Evolutionary conservation across 2,329 filamentous ascomycete species (phyloP), one percentile per base, ranked within the genome.

Genomic region (Paecilomyces dactylethromorphus): DNA sequence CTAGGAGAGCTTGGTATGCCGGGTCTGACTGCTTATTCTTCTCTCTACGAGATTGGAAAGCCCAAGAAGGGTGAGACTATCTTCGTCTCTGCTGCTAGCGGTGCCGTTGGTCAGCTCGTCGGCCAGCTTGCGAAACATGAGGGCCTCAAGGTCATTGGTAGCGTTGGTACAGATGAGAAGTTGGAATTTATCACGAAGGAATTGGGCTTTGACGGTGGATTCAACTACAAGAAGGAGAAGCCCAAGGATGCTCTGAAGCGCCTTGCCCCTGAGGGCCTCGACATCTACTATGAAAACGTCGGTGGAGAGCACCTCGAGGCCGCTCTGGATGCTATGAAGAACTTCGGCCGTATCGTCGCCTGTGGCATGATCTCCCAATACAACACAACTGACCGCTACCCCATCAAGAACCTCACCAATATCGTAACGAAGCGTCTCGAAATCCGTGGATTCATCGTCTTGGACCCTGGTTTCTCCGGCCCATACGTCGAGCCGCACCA

Each of bases 151-250:
- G 91, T 95, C 49, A 87, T 95, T 62, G 91, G 91, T 18, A 90
- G 86, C 56, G 90, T 91, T 11, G 91, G 91, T 2, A 85, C 85
- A 18, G 88, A 92, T 68, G 87, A 89, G 68, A 95, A 96, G 79
- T 80, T 92, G 24, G 84, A 89, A 21, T 94, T 86, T 72, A 88
- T 91, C 71, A 78, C 73, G 58, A 85, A 88, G 57, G 85, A 89
- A 54, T 81, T 92, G 33, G 80, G 81, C 26, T 92, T 91, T 69
- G 87, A 91, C 68, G 82, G 74, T 15, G 91, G 87, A 8, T 94
- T 93, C 66, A 94, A 95, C 81, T 95, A 95, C 82, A 93, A 94
- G 82, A 92, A 84, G 65, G 90, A 94, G 78, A 84, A 82, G 65
- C 82, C 90, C 0, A 69, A 75, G 0, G 87, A 87, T 11, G 90